phyloP scores from a whole-genome alignment of 179 eudicot species.

The Beta lomatogona region DNA sequence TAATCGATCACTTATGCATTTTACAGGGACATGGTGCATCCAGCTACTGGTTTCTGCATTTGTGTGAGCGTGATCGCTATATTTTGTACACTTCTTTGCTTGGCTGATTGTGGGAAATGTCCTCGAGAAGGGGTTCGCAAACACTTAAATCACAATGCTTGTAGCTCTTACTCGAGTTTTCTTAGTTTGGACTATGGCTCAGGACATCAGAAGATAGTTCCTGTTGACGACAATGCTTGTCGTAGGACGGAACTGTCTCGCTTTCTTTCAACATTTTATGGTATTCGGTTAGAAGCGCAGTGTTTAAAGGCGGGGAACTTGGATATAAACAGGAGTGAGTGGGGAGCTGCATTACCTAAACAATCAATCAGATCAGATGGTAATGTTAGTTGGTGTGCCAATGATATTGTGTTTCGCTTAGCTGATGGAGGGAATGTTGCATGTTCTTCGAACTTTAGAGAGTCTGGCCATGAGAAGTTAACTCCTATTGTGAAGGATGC shows the following conservation, averaged over 20 bases:
- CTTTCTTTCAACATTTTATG: slow-evolving; percentile 50
- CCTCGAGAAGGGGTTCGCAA: slow-evolving; percentile 29
- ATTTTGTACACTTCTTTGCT: slow-evolving; percentile 37
- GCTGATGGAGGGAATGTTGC: slow-evolving; percentile 47
- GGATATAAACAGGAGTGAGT: slow-evolving; percentile 27
- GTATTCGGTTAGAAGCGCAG: slow-evolving; percentile 37
- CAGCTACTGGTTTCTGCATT: slow-evolving; percentile 28
- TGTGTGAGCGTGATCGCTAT: slow-evolving; percentile 35
- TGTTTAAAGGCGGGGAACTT: slow-evolving; percentile 17
- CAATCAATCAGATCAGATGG: slow-evolving; percentile 28
- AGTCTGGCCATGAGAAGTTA: slow-evolving; percentile 34
- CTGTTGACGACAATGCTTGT: slow-evolving; percentile 36
- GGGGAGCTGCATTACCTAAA: slow-evolving; percentile 33
- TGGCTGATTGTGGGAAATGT: slow-evolving; percentile 43
- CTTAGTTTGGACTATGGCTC: slow-evolving; percentile 27
- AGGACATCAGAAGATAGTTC: slow-evolving; percentile 18
- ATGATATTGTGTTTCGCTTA: slow-evolving; percentile 38
- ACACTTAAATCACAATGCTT: slow-evolving; percentile 40
- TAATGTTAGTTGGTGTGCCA: slow-evolving; percentile 48
- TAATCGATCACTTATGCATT: slow-evolving; percentile 9
- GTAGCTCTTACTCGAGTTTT: slow-evolving; percentile 35
- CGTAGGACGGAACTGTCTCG: slow-evolving; percentile 42
- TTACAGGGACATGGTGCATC: slow-evolving; percentile 43
- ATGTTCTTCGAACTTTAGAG: slow-evolving; percentile 51
- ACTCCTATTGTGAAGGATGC: slow-evolving; percentile 23